Conservation (phyloP, 1,284 basidiomycete genomes). For the Ustilago trichophora region DNA sequence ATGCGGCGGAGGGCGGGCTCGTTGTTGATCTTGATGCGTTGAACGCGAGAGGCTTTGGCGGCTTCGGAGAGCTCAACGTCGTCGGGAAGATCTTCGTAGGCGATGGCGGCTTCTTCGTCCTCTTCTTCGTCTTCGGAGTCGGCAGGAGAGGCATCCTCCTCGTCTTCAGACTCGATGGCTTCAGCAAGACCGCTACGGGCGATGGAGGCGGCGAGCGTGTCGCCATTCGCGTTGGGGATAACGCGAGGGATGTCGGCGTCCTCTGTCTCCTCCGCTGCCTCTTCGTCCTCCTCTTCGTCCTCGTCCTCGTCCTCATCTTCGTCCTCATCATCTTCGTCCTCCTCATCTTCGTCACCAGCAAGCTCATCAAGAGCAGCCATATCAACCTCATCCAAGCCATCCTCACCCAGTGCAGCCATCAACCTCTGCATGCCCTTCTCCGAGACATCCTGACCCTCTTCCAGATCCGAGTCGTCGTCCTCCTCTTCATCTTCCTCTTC, state of each 20-base stretch:
- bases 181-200: constrained; percentile 58
- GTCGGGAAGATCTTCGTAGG: constrained; percentile 56
- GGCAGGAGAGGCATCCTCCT: constrained; percentile 41
- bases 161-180: constrained; percentile 44
- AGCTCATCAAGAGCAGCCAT: constrained; percentile 52
- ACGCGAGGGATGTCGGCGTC: constrained; percentile 35
- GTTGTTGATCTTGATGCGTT: constrained; percentile 64
- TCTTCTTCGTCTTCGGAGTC: constrained; percentile 48
- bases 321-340: constrained; percentile 43
- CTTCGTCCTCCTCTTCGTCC: constrained; percentile 20
- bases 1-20: constrained; percentile 55
- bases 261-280: constrained; percentile 16
- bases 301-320: constrained; percentile 34
- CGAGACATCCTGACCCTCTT: constrained; percentile 61
- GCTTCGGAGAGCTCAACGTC: constrained; percentile 46
- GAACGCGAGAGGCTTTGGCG: constrained; percentile 47
- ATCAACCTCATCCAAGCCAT: constrained; percentile 60
- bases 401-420: constrained; percentile 61
- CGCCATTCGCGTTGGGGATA: constrained; percentile 47
- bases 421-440: constrained; percentile 59
- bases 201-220: constrained; percentile 61
- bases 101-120: constrained; percentile 28
- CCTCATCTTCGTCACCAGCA: constrained; percentile 33
- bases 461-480: constrained; percentile 46
- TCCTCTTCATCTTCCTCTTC: constrained; percentile 30